Percentiles rank a stretch among this genome's conserved stretches.
Conservation (phyloP, 306 rosid species). For the Calophaca sinica region DNA sequence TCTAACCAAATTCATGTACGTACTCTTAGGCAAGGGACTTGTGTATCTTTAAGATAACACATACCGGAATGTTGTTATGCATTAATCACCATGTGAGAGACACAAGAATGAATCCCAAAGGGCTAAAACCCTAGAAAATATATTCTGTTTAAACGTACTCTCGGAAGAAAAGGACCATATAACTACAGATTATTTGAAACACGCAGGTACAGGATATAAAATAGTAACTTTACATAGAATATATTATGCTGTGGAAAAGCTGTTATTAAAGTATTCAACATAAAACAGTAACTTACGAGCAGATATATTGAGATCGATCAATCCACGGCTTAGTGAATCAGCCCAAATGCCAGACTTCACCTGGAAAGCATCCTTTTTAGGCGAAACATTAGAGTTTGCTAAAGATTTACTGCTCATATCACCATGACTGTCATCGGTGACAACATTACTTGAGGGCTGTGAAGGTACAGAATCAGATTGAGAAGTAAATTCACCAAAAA, state of each 20-base stretch:
- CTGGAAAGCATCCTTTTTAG: conserved; percentile 73
- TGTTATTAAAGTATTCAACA: conserved; percentile 28
- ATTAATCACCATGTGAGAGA: background rate
- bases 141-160: conserved; percentile 25
- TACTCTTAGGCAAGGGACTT: conserved; percentile 3
- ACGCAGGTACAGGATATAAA: conserved; percentile 32
- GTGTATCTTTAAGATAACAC: conserved; percentile 17
- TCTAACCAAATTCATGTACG: background rate
- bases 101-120: conserved; percentile 8
- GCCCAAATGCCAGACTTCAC: conserved; percentile 99
- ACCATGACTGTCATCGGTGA: conserved; percentile 49
- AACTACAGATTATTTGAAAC: background rate
- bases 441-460: conserved; percentile 63
- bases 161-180: conserved; percentile 24
- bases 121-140: conserved; percentile 9
- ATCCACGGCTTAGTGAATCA: conserved; percentile 96
- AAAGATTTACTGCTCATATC: conserved; percentile 53
- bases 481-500: conserved; percentile 78
- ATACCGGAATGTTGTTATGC: conserved; percentile 19
- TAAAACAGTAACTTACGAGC: conserved; percentile 72
- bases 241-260: conserved; percentile 21
- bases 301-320: conserved; percentile 96
- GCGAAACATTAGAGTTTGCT: conserved; percentile 52
- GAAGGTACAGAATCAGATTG: conserved; percentile 64
- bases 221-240: conserved; percentile 16